phyloP scores from a whole-genome alignment of 768 basidiomycete species.

The Amyloporia xantha region DNA sequence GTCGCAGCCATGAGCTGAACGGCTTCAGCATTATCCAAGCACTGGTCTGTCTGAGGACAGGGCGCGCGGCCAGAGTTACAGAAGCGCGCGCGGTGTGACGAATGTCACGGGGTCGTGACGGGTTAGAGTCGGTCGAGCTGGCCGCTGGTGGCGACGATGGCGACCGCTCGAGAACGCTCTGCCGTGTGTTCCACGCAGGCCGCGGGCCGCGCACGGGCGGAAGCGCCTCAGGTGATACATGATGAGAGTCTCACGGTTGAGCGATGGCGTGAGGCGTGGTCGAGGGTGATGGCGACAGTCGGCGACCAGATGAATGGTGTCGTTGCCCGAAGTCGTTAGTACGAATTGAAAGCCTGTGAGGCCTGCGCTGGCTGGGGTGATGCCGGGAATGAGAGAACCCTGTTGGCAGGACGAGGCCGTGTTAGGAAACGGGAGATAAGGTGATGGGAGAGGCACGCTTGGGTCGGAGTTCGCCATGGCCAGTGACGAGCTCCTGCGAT shows the following conservation, averaged over 20 bases:
- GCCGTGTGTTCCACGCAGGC: constrained; percentile 41
- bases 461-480: constrained; percentile 31
- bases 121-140: background rate
- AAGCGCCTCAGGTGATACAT: constrained; percentile 10
- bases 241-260: constrained; percentile 12
- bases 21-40: too few species aligned
- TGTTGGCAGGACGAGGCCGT: constrained; percentile 3
- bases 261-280: background rate
- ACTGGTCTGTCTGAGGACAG: too few species aligned
- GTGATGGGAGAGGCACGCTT: constrained; percentile 16
- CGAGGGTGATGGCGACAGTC: constrained; percentile 10
- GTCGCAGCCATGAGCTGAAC: background rate
- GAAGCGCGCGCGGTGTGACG: constrained; percentile 9
- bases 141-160: constrained; percentile 30
- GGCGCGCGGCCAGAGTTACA: constrained; percentile 1
- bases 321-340: background rate
- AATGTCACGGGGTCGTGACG: constrained; percentile 8
- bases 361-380: too few species aligned
- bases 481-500: constrained; percentile 29
- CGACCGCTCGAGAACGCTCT: constrained; percentile 68
- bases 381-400: background rate
- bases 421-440: constrained; percentile 11
- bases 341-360: background rate
- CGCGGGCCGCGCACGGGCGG: constrained; percentile 43
- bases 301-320: background rate